Evolutionary conservation across 108 stramenopile genomes (phyloP).

Genomic region (Pseudonitzschia multiseries): DNA sequence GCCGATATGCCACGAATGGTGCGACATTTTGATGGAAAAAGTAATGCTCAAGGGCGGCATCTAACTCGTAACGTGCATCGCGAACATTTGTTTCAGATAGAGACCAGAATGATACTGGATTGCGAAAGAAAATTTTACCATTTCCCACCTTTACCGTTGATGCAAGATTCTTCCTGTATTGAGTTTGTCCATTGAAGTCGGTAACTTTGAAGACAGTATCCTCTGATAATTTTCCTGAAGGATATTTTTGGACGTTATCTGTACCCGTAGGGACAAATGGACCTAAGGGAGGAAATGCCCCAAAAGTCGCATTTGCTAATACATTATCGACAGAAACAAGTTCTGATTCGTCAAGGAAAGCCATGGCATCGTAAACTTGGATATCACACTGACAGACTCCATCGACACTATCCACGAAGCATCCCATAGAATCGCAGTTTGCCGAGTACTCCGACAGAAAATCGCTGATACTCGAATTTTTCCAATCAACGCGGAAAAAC

Average conservation of each 20-base stretch:
- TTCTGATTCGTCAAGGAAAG: neutral
- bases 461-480: neutral
- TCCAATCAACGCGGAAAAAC: neutral
- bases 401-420: neutral
- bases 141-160: conserved; percentile 8
- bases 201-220: conserved; percentile 21
- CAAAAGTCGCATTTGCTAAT: neutral
- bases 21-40: conserved; percentile 43
- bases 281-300: neutral
- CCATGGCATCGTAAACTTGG: neutral
- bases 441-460: neutral
- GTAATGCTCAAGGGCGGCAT: conserved; percentile 67
- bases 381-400: neutral
- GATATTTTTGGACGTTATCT: neutral
- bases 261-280: neutral
- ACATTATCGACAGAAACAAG: neutral
- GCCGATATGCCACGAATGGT: conserved; percentile 50
- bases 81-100: conserved; percentile 40
- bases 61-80: conserved; percentile 69
- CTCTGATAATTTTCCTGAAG: neutral
- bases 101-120: conserved; percentile 60
- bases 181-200: conserved; percentile 17
- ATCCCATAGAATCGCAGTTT: neutral
- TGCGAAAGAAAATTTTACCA: conserved; percentile 50
- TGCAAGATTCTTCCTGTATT: conserved; percentile 33